phyloP scores from a whole-genome alignment of 108 stramenopile species.

The Nitzschia sp. region DNA sequence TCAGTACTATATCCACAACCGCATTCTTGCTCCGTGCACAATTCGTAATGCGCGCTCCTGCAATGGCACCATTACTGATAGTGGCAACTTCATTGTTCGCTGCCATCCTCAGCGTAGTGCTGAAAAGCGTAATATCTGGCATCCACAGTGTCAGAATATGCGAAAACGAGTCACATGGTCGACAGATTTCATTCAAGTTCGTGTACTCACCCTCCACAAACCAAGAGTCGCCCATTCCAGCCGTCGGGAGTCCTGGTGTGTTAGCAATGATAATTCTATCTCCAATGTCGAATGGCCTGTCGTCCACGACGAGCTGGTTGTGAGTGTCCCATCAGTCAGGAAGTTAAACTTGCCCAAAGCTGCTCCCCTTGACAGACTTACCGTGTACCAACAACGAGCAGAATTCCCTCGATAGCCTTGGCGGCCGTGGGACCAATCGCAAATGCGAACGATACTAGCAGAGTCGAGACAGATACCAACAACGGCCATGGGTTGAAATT shows the following conservation, averaged over 20 bases:
- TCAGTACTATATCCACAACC: conserved; percentile 41
- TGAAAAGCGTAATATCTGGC: conserved; percentile 64
- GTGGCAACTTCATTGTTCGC: conserved; percentile 76
- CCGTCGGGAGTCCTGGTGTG: conserved; percentile 19
- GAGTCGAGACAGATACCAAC: conserved; percentile 65
- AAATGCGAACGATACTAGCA: conserved; percentile 75
- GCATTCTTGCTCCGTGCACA: conserved; percentile 68
- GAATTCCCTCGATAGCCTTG: conserved; percentile 71
- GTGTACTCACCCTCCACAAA: conserved; percentile 72
- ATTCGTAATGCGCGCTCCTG: conserved; percentile 68
- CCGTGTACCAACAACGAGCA: conserved; percentile 66
- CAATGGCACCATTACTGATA: conserved; percentile 64
- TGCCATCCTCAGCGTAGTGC: conserved; percentile 66
- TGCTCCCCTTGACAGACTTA: too few relatives aligned
- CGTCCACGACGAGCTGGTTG: too few relatives aligned
- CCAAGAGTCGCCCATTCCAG: conserved; percentile 56
- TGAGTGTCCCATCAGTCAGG: too few relatives aligned
- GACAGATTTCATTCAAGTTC: neutral
- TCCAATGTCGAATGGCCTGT: conserved; percentile 80
- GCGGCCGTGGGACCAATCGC: conserved; percentile 70
- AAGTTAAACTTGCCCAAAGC: too few relatives aligned
- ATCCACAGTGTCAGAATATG: too few relatives aligned
- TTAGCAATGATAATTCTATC: conserved; percentile 76
- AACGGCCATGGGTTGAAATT: conserved; percentile 78
- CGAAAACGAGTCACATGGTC: neutral